These are phyloP conservation scores for Coccomyxa sp. DNA, from an alignment of 139 green algal genomes.

Conservation along the genomic window DNA sequence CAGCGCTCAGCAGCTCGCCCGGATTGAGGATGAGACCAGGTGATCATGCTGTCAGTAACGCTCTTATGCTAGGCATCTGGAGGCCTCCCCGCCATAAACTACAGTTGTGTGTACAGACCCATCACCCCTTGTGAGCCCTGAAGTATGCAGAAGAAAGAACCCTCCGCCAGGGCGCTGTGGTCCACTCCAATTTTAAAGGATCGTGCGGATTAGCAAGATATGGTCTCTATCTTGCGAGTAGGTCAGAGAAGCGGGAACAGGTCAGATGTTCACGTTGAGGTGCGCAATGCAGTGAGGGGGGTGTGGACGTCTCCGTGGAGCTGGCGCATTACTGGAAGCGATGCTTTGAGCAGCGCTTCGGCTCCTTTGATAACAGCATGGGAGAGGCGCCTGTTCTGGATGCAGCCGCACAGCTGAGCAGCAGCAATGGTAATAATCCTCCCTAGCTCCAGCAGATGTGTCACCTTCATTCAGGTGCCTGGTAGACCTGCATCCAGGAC, in stretches of 20 bases:
- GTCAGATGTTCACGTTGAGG: not conserved
- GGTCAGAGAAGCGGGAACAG: too few relatives aligned
- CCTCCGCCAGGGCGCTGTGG: too few relatives aligned
- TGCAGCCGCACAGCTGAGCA: not conserved
- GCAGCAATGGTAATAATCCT: not conserved
- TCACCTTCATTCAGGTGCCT: not conserved
- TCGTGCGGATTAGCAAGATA: too few relatives aligned
- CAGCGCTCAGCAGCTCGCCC: not conserved
- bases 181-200: too few relatives aligned
- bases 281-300: not conserved
- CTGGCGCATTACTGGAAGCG: not conserved
- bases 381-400: too few relatives aligned
- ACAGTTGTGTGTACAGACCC: not conserved
- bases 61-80: not conserved
- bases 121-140: not conserved
- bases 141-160: not conserved
- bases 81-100: not conserved
- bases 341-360: not conserved
- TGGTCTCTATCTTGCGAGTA: too few relatives aligned
- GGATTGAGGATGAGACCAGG: conserved; percentile 6
- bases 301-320: not conserved
- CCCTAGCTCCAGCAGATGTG: not conserved
- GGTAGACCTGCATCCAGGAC: too few relatives aligned
- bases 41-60: not conserved
- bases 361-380: too few relatives aligned